These are phyloP conservation scores for Leptodontidium sp. DNA, from an alignment of 2,329 filamentous ascomycete genomes.

Conservation along the genomic window DNA sequence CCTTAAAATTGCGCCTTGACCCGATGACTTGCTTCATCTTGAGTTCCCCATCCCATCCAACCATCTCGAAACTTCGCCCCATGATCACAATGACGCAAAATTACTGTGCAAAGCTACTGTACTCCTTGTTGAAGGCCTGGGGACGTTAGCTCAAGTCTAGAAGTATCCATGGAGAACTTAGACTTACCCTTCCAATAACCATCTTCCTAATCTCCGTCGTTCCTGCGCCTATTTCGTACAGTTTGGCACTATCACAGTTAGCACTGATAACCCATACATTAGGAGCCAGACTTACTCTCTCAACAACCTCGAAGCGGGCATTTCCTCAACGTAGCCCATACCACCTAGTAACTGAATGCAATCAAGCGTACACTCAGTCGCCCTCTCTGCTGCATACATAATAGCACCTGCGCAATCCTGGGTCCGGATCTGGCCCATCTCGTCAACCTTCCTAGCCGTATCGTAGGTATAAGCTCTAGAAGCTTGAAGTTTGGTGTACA, in stretches of 20 bases:
- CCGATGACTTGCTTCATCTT: too few relatives aligned
- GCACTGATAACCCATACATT: slow-evolving; percentile 22
- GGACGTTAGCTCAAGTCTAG: slow-evolving; percentile 21
- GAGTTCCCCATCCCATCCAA: background rate
- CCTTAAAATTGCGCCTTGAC: background rate
- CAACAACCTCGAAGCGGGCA: slow-evolving; percentile 85
- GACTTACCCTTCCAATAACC: slow-evolving; percentile 74
- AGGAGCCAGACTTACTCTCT: slow-evolving; percentile 57
- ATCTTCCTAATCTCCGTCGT: slow-evolving; percentile 94
- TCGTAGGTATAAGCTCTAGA: slow-evolving; percentile 87
- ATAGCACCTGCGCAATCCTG: slow-evolving; percentile 96
- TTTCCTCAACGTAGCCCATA: slow-evolving; percentile 96
- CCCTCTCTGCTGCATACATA: slow-evolving; percentile 89
- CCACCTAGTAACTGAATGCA: slow-evolving; percentile 92
- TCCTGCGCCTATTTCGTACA: slow-evolving; percentile 97
- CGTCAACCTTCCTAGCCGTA: slow-evolving; percentile 82
- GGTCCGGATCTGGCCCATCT: slow-evolving; percentile 75
- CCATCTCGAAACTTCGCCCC: background rate
- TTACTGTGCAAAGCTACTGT: slow-evolving; percentile 38
- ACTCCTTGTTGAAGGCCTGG: slow-evolving; percentile 46
- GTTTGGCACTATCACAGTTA: slow-evolving; percentile 63
- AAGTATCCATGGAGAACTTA: background rate
- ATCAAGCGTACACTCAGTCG: slow-evolving; percentile 86
- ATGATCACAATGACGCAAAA: background rate
- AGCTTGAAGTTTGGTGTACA: slow-evolving; percentile 94